These are phyloP conservation scores for Aspergillus sp. DNA, from an alignment of 2,329 filamentous ascomycete genomes.

Conservation along the genomic window DNA sequence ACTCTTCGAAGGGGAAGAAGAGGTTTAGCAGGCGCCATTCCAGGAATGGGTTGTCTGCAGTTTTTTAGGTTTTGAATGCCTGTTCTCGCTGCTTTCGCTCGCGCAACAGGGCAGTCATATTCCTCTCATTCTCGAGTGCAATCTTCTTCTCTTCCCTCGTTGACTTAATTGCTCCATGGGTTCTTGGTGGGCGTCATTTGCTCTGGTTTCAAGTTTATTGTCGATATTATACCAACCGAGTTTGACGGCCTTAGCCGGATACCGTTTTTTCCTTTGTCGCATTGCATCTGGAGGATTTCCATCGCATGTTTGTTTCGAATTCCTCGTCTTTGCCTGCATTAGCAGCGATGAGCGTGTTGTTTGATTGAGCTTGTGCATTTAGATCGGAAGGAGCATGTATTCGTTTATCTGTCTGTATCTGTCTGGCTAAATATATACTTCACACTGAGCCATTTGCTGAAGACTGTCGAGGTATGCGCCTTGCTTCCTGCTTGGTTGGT, in stretches of 20 bases:
- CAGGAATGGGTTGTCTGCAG: constrained; percentile 84
- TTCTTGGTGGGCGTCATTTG: too few species aligned
- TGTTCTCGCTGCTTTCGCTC: too few species aligned
- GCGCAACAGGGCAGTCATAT: not conserved
- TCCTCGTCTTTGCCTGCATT: constrained; percentile 17
- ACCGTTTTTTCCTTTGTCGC: constrained; percentile 11
- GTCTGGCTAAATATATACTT: not conserved
- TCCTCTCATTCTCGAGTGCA: not conserved
- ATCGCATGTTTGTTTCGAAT: constrained; percentile 13
- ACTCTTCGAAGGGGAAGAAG: constrained; percentile 51
- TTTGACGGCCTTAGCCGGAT: constrained; percentile 14
- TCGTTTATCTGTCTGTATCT: constrained; percentile 11
- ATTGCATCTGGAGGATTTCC: constrained; percentile 12
- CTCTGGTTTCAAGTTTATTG: too few species aligned
- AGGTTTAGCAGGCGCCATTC: constrained; percentile 86
- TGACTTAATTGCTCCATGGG: too few species aligned
- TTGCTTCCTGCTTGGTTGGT: too few species aligned
- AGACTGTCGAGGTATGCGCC: too few species aligned
- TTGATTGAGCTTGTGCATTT: constrained; percentile 19
- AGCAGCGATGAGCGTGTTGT: constrained; percentile 17
- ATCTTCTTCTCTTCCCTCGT: not conserved
- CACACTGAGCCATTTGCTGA: too few species aligned
- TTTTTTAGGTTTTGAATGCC: constrained; percentile 50
- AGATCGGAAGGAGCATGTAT: constrained; percentile 20
- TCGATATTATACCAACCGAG: too few species aligned